Base-by-base conservation (phyloP, 805 yeast species). In the Starmerella bombicola region DNA sequence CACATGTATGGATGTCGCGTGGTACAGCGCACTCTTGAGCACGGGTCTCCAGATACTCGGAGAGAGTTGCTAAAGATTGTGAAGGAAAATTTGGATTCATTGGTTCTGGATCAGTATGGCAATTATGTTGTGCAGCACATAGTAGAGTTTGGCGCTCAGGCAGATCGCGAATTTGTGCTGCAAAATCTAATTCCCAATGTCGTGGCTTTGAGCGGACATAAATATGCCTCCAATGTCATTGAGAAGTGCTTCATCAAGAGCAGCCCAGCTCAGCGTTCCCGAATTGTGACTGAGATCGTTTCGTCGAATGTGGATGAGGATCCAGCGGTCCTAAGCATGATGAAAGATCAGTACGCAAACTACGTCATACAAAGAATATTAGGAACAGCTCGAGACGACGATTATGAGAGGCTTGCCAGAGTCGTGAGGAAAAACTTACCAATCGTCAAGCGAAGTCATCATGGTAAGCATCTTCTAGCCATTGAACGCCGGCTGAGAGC, bases 1-100 rank as follows among this genome's bases (percentile, higher is more conserved):
- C 96, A 91, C 62, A 93, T 96, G 2, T 91, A 91, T 60, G 99
- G 99, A 17, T 91, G 99, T 62, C 73, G 99, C 41, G 98, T 91
- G 2, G 81, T 91, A 48, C 99, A 91, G 64, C 70, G 98, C 48
- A 68, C 88, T 51, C 67, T 91, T 47, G 97, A 91, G 61, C 78
- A 73, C 61, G 81, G 93, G 2, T 66, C 70, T 19, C 60, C 59
- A 7, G 70, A 66, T 5, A 86, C 84, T 52, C 86, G 81, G 59
- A 63, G 67, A 20, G 67, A 65, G 39, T 77, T 91, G 40, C 62
- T 91, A 53, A 65, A 63, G 20, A 93, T 84, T 56, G 67, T 91
- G 54, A 77, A 77, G 51, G 71, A 75, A 38, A 80, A 73, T 55
- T 72, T 83, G 19, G 78, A 72, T 48, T 76, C 73, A 55, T 68